Conservation (phyloP, 805 yeast genomes). For the Vanderwaltozyma verrucispora region DNA sequence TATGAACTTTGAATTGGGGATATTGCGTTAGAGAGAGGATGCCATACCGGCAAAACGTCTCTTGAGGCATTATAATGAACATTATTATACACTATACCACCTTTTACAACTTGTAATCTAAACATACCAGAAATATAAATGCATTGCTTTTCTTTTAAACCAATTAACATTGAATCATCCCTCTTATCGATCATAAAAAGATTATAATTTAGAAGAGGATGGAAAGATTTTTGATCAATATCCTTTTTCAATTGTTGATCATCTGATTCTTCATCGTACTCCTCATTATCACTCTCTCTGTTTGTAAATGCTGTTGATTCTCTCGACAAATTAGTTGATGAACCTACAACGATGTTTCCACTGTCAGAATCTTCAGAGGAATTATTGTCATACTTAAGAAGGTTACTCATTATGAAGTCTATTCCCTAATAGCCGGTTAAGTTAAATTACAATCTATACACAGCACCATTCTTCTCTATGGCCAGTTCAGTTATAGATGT, state of each 20-base stretch:
- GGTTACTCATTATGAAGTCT: no score
- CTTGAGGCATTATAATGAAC: conserved; percentile 24
- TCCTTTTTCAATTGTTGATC: no score
- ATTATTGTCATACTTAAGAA: background rate
- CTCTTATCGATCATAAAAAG: conserved; percentile 6
- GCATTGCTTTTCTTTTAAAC: conserved; percentile 17
- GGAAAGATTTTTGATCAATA: conserved; percentile 4
- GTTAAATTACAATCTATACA: no score
- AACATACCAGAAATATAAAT: conserved; percentile 22
- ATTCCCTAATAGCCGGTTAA: no score
- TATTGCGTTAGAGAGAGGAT: conserved; percentile 22
- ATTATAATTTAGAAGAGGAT: conserved; percentile 8
- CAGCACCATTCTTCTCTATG: no score
- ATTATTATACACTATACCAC: conserved; percentile 25
- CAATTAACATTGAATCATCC: conserved; percentile 10
- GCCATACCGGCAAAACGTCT: conserved; percentile 15
- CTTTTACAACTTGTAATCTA: conserved; percentile 21
- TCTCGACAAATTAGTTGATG: background rate
- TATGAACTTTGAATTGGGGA: conserved; percentile 21
- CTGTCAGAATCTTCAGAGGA: conserved; percentile 1
- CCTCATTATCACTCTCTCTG: background rate
- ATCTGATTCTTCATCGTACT: background rate
- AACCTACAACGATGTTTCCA: background rate
- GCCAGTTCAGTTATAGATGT: no score
- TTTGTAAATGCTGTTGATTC: background rate